Base-by-base conservation (phyloP, 768 basidiomycete genomes). In the Tubosaeta brunneosetosa region DNA sequence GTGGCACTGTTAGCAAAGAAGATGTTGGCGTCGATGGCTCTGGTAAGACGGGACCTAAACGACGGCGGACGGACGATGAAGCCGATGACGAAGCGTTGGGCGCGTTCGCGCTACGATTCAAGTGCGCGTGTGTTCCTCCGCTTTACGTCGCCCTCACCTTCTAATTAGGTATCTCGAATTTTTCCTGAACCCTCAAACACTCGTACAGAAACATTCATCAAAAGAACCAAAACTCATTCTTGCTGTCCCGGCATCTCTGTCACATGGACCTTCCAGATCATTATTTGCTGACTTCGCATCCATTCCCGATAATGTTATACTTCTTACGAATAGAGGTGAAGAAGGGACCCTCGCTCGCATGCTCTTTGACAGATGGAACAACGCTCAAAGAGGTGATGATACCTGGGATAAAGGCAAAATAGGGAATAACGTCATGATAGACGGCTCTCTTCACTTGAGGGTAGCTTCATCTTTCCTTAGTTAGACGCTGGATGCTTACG, bases 221-320 rank as follows among this genome's bases (percentile, higher is more conserved):
- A 85, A 87, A 57, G 83, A 90, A 52, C 93, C 97, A 0, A 98
- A 98, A 65, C 79, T 97, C 47, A 91, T 99, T 55, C 78, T 99
- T 14, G 92, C 94, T 0, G 88, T 95, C 26, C 97, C 97, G 2
- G 86, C 91, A 1, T 91, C 91, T 4, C 77, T 99, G 44, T 94
- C 93, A 0, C 89, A 97, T 61, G 95, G 95, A 2, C 86, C 91
- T 9, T 94, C 94, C 1, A 82, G 97, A 42, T 76, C 81, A 32
- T 69, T 98, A 4, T 97, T 99, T 66, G 79, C 83, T 14, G 83
- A 91, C 48, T 94, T 97, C 70, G 92, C 93, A 4, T 76, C 83
- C 7, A 79, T 86, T 5, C 82, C 87, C 0, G 86, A 86, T 55
- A 95, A 95, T 59, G 86, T 97, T 49, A 80, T 99, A 29, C 75